These are phyloP conservation scores for Pichia sp. DNA, from an alignment of 1,139 yeast genomes.

Conservation along the genomic window DNA sequence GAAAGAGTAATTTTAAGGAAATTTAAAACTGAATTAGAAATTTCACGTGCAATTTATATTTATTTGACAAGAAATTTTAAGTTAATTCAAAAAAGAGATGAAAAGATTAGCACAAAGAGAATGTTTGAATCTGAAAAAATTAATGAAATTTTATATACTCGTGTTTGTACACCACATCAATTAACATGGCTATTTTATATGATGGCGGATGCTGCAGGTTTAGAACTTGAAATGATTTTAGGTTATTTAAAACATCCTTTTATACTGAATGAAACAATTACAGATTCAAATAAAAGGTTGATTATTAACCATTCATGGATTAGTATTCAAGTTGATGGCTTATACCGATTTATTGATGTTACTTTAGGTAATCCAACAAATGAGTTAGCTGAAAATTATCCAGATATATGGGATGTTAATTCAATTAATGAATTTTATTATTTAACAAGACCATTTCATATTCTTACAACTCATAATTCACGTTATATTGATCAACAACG, in stretches of 20 bases:
- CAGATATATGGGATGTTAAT: slow-evolving; percentile 19
- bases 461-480: slow-evolving; percentile 85
- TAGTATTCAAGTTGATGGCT: slow-evolving; percentile 65
- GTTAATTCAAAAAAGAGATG: slow-evolving; percentile 17
- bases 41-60: slow-evolving; percentile 55
- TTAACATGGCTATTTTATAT: slow-evolving; percentile 70
- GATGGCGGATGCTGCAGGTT: slow-evolving; percentile 63
- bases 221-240: slow-evolving; percentile 68
- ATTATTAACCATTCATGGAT: slow-evolving; percentile 86
- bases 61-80: slow-evolving; percentile 48
- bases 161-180: slow-evolving; percentile 62
- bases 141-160: slow-evolving; percentile 30
- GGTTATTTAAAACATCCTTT: slow-evolving; percentile 80
- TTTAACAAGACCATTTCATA: slow-evolving; percentile 64
- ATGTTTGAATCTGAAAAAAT: slow-evolving; percentile 24
- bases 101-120: slow-evolving; percentile 25
- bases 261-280: slow-evolving; percentile 36
- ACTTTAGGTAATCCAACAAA: slow-evolving; percentile 52
- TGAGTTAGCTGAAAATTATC: slow-evolving; percentile 30
- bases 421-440: slow-evolving; percentile 48
- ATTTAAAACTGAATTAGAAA: slow-evolving; percentile 43
- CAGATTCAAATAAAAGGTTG: slow-evolving; percentile 31
- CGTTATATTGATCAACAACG: slow-evolving; percentile 73
- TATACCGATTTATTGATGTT: slow-evolving; percentile 75
- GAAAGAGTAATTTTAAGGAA: slow-evolving; percentile 38